phyloP scores from a whole-genome alignment of 176 grass and related monocot genomes.

The Ensete ventricosum region DNA sequence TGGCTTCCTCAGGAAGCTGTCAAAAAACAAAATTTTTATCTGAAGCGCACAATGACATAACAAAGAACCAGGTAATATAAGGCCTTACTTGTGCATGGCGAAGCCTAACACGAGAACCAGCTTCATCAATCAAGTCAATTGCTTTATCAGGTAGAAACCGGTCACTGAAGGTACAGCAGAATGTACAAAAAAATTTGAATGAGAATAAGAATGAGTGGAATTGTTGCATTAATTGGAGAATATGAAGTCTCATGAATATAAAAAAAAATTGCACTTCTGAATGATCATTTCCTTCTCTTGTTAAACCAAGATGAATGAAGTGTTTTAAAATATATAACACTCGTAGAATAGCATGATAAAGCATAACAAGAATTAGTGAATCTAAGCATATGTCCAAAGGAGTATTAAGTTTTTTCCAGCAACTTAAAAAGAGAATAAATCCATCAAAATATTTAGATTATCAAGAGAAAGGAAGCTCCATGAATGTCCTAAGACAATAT shows the following conservation, averaged over 20 bases:
- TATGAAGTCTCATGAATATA: background rate
- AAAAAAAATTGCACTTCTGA: no score
- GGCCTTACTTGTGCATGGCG: conserved; percentile 73
- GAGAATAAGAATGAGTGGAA: background rate
- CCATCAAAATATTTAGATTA: no score
- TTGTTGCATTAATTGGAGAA: background rate
- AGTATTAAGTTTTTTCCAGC: background rate
- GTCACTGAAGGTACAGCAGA: conserved; percentile 49
- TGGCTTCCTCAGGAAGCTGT: conserved; percentile 94
- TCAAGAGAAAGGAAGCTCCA: no score
- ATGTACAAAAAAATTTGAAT: background rate
- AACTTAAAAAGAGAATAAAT: background rate
- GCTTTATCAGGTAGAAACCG: conserved; percentile 98
- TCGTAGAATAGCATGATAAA: background rate
- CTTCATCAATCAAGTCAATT: conserved; percentile 98
- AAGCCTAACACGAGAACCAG: conserved; percentile 96
- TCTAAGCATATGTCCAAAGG: background rate
- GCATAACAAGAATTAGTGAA: background rate
- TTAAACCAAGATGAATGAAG: no score
- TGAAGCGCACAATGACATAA: background rate
- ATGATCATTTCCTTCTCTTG: no score
- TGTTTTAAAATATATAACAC: no score
- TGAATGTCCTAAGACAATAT: no score
- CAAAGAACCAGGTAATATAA: background rate
- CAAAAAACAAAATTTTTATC: background rate